Base-by-base conservation (phyloP, 2,329 filamentous ascomycete species). In the Trichoderma semiorbis region DNA sequence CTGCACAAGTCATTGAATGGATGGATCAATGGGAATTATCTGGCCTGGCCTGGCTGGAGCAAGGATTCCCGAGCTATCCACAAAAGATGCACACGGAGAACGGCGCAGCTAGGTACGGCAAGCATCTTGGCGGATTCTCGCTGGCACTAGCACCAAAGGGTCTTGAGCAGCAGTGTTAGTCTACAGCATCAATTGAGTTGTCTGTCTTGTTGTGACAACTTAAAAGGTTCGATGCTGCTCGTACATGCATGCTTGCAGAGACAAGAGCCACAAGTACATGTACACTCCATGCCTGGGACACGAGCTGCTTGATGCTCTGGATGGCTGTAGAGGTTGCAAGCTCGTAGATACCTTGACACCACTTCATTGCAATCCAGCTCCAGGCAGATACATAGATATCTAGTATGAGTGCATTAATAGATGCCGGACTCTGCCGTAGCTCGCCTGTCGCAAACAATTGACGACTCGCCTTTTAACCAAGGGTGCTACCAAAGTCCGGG, bases 401-500 rank as follows among this genome's bases (percentile, higher is more conserved):
- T 36, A 36, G 34, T 16, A 36, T 16, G 34, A 36, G 18, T 21
- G 11, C 2, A 47, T 34, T 34, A 34, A 6, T 34, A 43, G 34
- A 63, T 39, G 60, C 60, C 58, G 32, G 34, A 21, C 60, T 43
- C 34, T 63, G 60, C 60, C n/a, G 64, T 50, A 67, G 64, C 47
- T 67, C 64, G 64, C 64, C 64, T 67, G 64, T 39, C 50, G 64
- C 64, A 67, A 67, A 67, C 64, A 67, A 67, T n/a, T 34, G 30
- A 47, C n/a, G 32, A 58, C 18, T 58, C 55, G 28, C 26, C 32
- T 39, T 47, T 47, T 18, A 16, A 21, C 43, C 12, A n/a, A n/a
- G 18, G 32, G 60, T 43, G 60, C 60, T 39, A 39, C 28, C 18
- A 18, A 60, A 30, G 28, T 7, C 16, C 32, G n/a, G 55, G 55